phyloP scores from a whole-genome alignment of 2,329 filamentous ascomycete species.

The Mycosphaerella sp. region DNA sequence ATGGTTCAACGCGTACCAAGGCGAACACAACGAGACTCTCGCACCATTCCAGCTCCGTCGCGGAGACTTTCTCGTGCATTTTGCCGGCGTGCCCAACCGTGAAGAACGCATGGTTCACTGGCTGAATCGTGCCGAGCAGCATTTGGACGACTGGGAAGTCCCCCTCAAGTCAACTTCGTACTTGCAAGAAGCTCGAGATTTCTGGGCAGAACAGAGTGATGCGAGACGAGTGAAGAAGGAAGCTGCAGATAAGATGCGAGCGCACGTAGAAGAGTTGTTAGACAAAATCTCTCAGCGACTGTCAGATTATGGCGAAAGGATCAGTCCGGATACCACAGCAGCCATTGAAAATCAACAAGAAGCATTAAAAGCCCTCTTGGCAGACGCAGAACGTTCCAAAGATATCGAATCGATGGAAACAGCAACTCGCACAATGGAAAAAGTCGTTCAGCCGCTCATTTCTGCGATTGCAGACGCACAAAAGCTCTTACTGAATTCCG shows the following conservation, averaged over 20 bases:
- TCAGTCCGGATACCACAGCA: conserved; percentile 23
- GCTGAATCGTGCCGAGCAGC: conserved; percentile 35
- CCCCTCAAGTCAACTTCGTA: conserved; percentile 35
- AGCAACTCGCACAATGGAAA: conserved; percentile 18
- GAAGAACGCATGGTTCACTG: conserved; percentile 35
- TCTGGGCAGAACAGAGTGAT: conserved; percentile 32
- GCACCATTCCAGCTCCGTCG: conserved; percentile 34
- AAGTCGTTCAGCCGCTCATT: conserved; percentile 24
- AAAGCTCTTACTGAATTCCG: conserved; percentile 29
- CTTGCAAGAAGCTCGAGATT: conserved; percentile 33
- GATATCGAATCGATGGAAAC: conserved; percentile 23
- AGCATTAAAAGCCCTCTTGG: conserved; percentile 26
- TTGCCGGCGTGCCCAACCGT: conserved; percentile 35
- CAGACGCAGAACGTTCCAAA: conserved; percentile 17
- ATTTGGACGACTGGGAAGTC: conserved; percentile 37
- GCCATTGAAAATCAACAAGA: conserved; percentile 27
- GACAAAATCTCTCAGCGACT: conserved; percentile 24
- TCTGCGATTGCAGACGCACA: conserved; percentile 23
- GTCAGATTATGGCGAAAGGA: conserved; percentile 27
- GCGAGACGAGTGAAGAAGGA: conserved; percentile 23
- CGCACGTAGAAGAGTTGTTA: conserved; percentile 25
- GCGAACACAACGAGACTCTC: conserved; percentile 35
- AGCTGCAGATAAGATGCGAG: conserved; percentile 17
- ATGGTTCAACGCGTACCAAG: conserved; percentile 43
- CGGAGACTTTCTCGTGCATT: conserved; percentile 42